These are phyloP conservation scores for Ajuga reptans DNA, from an alignment of 305 asterid species.

Conservation along the genomic window DNA sequence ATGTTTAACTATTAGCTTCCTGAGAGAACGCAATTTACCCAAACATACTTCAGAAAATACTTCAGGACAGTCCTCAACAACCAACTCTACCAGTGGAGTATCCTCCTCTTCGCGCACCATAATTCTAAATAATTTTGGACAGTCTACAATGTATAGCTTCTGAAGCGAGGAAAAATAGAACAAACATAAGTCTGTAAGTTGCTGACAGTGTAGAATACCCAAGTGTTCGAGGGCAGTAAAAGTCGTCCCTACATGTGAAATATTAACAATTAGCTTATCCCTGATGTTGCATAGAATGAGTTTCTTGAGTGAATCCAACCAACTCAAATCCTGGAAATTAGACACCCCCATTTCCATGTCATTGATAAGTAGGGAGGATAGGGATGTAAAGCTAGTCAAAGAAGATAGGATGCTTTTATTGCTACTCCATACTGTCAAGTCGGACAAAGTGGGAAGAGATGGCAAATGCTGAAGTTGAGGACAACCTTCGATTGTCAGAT, in stretches of 20 bases:
- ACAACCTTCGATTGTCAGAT: conserved; percentile 13
- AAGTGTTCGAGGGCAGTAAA: not conserved
- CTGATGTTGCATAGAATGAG: not conserved
- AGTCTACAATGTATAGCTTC: not conserved
- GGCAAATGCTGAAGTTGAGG: not conserved
- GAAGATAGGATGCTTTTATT: not conserved
- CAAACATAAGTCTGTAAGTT: not conserved
- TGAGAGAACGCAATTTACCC: not conserved
- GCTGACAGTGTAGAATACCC: conserved; percentile 2
- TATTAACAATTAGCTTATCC: not conserved
- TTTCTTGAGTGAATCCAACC: not conserved
- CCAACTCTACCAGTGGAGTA: not conserved
- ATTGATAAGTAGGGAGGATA: conserved; percentile 8
- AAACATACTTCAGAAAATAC: not conserved
- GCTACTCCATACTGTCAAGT: conserved; percentile 7
- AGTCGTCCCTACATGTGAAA: not conserved
- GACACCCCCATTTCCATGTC: not conserved
- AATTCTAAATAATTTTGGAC: conserved; percentile 4
- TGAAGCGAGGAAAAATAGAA: not conserved
- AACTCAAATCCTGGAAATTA: not conserved
- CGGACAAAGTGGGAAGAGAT: not conserved
- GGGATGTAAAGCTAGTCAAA: not conserved
- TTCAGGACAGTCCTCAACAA: not conserved
- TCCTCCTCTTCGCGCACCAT: no score
- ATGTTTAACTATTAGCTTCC: not conserved